Evolutionary conservation across 169 alveolate species (phyloP).

Genomic region (Plasmodium knowlesi): DNA sequence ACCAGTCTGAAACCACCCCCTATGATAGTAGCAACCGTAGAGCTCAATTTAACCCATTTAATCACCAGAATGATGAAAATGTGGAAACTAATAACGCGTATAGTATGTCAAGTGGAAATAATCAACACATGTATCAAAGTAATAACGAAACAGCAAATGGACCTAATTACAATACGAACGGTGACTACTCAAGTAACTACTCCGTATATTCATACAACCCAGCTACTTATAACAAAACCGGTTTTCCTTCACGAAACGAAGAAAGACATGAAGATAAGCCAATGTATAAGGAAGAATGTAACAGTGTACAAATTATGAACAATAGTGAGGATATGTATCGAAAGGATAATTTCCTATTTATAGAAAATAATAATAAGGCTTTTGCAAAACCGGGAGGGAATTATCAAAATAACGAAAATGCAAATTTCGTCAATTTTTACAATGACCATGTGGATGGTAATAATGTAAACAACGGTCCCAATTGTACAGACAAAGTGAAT

Average conservation of each 20-base stretch:
- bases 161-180: slow-evolving; percentile 3
- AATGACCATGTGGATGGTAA: background rate
- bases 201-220: slow-evolving; percentile 46
- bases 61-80: background rate
- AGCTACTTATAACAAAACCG: background rate
- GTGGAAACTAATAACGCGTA: background rate
- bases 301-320: background rate
- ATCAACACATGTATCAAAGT: background rate
- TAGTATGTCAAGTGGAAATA: background rate
- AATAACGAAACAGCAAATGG: background rate
- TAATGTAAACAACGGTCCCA: background rate
- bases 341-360: slow-evolving; percentile 16
- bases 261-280: background rate
- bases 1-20: background rate
- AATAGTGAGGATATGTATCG: background rate
- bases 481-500: slow-evolving; percentile 7
- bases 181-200: background rate
- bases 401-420: slow-evolving; percentile 1
- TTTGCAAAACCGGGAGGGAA: background rate
- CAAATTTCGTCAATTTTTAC: background rate
- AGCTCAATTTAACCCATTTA: background rate
- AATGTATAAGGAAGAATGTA: background rate
- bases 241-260: background rate
- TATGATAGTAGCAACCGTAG: background rate
- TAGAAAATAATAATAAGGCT: slow-evolving; percentile 7